Base-by-base conservation (phyloP, 768 basidiomycete species). In the Arthromyces matolae region DNA sequence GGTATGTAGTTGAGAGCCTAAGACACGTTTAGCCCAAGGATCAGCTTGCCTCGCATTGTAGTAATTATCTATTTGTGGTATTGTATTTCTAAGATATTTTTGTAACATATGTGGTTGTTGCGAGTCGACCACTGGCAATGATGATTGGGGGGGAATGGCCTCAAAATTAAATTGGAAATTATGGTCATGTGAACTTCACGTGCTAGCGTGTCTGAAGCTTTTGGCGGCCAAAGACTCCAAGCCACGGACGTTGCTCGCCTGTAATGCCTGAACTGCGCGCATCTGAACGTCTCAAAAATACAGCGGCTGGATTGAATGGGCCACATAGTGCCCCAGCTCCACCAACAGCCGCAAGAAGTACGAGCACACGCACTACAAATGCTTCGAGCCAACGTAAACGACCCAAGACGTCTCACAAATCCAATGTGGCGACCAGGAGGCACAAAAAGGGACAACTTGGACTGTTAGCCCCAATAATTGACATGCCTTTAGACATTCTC, bases 401-500 rank as follows among this genome's bases (percentile, higher is more conserved):
- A 24, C 27, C 32, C 39, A 47, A 46, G 39, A 28, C 18, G 22
- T 7, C 2, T 4, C 22, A 40, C 20, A 19, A 13, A 50, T 36
- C 40, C 3, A 59, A 38, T 4, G 22, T 29, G 1, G 12, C 2
- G 16, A 12, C 10, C 24, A n/a, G n/a, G n/a, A n/a, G n/a, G n/a
- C n/a, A n/a, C n/a, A n/a, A n/a, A n/a, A n/a, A n/a, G n/a, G 64
- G 64, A 14, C 53, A 63, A 19, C 51, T 65, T 33, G 49, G 52
- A 31, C 38, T n/a, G n/a, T n/a, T n/a, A n/a, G n/a, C n/a, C n/a
- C 54, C 23, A 25, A 58, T 69, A 39, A 64, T 59, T 7, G 67
- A 70, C 46, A 61, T 70, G 39, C 68, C 67, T 9, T 31, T 69
- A 20, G 69, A 71, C 35, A 54, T 69, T 5, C 56, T 68, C n/a